Evolutionary conservation across 352 stramenopile species (phyloP), one percentile per base, ranked within the genome.

Genomic region (Globisporangium okanoganense): DNA sequence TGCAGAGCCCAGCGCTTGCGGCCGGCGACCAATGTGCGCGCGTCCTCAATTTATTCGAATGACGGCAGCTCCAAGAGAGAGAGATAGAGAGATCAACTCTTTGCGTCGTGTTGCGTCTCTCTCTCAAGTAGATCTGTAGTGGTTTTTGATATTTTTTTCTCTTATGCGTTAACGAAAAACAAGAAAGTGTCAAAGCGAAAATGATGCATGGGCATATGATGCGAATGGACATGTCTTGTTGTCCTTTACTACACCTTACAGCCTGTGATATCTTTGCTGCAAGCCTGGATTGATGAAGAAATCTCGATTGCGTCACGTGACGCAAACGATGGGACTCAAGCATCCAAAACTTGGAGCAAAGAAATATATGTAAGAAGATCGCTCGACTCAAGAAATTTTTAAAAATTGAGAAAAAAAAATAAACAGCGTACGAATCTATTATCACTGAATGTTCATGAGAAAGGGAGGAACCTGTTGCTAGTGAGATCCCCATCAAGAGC

Each of bases 361-460:
- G 35, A 33, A 35, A 14, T 27, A 5, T n/a, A n/a, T n/a, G n/a
- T n/a, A n/a, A n/a, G n/a, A n/a, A n/a, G n/a, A n/a, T n/a, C n/a
- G n/a, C n/a, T n/a, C n/a, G n/a, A n/a, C n/a, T n/a, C n/a, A n/a
- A n/a, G n/a, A n/a, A n/a, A n/a, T n/a, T n/a, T n/a, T n/a, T n/a
- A n/a, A n/a, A n/a, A n/a, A n/a, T n/a, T n/a, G n/a, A n/a, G 33
- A 31, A 31, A 35, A n/a, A 29, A 25, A 18, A 25, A 27, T 36
- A 60, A 60, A 60, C 54, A 60, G 36, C 33, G 36, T 60, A 60
- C 54, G 54, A 50, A 51, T 60, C 54, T 60, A 60, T 60, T 60
- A 63, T 62, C 55, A 64, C 53, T 10, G 45, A n/a, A 24, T 5
- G 7, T 36, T 13, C 25, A 18, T n/a, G n/a, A 24, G 24, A 6